Base-by-base conservation (phyloP, 73 alveolate genomes). In the Paramecium caudatum region DNA sequence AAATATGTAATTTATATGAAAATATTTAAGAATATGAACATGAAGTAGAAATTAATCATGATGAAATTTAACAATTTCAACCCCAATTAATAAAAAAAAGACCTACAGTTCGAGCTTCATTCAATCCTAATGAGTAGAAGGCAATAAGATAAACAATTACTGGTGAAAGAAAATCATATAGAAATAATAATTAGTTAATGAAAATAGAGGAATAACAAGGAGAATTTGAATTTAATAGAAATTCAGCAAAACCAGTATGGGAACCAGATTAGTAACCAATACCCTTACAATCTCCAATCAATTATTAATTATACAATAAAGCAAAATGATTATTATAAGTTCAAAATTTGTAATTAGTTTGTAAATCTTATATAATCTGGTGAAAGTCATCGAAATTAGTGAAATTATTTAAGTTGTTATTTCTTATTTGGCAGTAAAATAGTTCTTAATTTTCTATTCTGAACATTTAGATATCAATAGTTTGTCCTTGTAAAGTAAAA, bases 31-130 rank as follows among this genome's bases (percentile, higher is more conserved):
- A 65, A 33, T 65, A 65, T 65, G 83, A 65, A 65, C 23, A 65
- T 65, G 83, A 65, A 33, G 27, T 65, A 65, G 83, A 65, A 13
- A 65, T 65, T 13, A 65, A 65, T 6, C 83, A 65, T 65, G 83
- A 65, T 65, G 83, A 65, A 33, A 8, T 25, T 25, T 15, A 65
- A 65, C 7, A 65, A 25, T 13, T 6, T 65, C 33, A 65, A 3
- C 34, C 27, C n/a, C 27, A 65, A 65, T 65, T 32, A 33, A 10
- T 0, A 55, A 27, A 65, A 36, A 36, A 65, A 32, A 65, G 49
- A 65, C 15, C 21, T 3, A 10, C 34, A 16, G n/a, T 21, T 65
- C 10, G 83, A 65, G 5, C 32, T 32, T 65, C 83, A 6, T 65
- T 65, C 34, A 65, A 46, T 13, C 83, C 83, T 0, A 65, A 65